These are phyloP conservation scores for Tetrahymena thermophila DNA, from an alignment of 73 alveolate species.

Conservation along the genomic window DNA sequence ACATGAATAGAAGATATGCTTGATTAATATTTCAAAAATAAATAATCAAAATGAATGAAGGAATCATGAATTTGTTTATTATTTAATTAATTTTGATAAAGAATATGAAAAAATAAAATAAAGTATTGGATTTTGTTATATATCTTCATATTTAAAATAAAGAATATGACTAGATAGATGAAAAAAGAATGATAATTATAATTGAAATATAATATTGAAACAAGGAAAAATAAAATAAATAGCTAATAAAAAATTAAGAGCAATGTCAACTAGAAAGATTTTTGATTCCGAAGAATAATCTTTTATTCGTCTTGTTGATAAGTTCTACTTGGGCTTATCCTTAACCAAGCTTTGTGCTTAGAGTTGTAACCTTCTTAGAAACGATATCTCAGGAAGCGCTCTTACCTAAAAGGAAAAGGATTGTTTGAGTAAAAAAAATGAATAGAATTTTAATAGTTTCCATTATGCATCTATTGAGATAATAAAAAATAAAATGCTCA, in stretches of 20 bases:
- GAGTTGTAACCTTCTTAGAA: not conserved
- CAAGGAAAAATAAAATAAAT: not conserved
- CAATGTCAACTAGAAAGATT: not conserved
- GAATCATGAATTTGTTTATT: too few species aligned
- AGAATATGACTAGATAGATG: not conserved
- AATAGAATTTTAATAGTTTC: not conserved
- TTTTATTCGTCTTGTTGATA: not conserved
- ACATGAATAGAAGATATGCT: too few species aligned
- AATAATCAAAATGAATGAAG: too few species aligned
- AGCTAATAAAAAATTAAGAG: not conserved
- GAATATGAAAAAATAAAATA: too few species aligned
- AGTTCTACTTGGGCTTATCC: not conserved
- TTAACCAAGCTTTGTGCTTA: not conserved
- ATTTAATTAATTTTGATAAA: too few species aligned
- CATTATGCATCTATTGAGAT: not conserved
- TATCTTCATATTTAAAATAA: too few species aligned
- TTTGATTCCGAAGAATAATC: not conserved
- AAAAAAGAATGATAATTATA: not conserved
- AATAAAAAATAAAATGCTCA: not conserved
- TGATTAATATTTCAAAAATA: too few species aligned
- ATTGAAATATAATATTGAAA: not conserved
- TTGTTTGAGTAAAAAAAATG: not conserved
- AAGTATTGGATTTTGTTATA: too few species aligned
- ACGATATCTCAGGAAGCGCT: not conserved
- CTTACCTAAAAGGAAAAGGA: not conserved